phyloP scores from a whole-genome alignment of 2,329 filamentous ascomycete species.

The Trichoderma brevicompactum region DNA sequence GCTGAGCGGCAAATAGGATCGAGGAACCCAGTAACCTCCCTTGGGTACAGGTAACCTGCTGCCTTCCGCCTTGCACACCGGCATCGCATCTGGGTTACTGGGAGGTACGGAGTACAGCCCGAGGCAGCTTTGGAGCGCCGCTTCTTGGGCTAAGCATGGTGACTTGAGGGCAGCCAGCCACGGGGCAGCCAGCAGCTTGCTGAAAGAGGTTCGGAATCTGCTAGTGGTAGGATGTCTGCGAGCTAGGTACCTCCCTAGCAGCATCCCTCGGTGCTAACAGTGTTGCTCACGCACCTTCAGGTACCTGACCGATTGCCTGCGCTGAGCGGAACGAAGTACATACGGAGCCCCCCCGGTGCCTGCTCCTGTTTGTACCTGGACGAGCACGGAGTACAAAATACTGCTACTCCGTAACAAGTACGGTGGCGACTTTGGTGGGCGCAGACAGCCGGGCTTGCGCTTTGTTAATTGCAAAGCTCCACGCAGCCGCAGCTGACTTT shows the following conservation, averaged over 20 bases:
- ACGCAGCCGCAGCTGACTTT: constrained; percentile 16
- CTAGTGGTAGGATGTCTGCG: background rate
- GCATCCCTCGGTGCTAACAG: background rate
- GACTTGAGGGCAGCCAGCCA: too few species aligned
- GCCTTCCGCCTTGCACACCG: background rate
- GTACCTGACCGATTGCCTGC: background rate
- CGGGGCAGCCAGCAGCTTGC: too few species aligned
- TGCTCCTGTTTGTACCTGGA: background rate
- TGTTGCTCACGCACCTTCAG: background rate
- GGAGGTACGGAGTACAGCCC: too few species aligned
- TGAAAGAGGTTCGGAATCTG: too few species aligned
- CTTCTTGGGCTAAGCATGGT: too few species aligned
- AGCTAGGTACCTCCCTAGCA: too few species aligned
- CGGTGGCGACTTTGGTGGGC: constrained; percentile 16
- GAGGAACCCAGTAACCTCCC: too few species aligned
- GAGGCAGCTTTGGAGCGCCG: too few species aligned
- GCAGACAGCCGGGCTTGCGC: background rate
- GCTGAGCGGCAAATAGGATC: too few species aligned
- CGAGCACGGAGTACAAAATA: background rate
- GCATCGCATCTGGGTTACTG: background rate
- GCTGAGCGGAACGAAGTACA: background rate
- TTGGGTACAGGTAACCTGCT: too few species aligned
- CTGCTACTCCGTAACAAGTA: background rate
- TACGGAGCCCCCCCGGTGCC: background rate
- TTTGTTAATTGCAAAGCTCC: constrained; percentile 15